phyloP scores from a whole-genome alignment of 2,329 filamentous ascomycete genomes.

The Nothophoma quercina region DNA sequence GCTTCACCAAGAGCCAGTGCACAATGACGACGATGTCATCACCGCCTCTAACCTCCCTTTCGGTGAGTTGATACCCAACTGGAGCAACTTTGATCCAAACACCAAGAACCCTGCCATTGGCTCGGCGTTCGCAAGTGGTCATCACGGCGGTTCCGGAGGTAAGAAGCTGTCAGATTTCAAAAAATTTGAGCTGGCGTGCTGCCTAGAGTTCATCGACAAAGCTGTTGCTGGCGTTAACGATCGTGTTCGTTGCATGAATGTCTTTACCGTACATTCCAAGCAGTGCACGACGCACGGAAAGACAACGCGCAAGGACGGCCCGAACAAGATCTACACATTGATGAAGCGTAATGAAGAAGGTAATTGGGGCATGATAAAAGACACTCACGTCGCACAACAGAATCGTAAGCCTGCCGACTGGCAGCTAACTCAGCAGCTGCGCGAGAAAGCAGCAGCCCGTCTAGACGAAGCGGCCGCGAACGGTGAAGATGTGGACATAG shows the following conservation, averaged over 20 bases:
- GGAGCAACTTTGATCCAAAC: neutral
- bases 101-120: neutral
- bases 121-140: neutral
- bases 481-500: neutral
- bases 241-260: conserved; percentile 11
- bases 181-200: neutral
- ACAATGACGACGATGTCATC: neutral
- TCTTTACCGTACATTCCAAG: conserved; percentile 4
- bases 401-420: neutral
- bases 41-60: neutral
- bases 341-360: neutral
- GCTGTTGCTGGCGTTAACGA: neutral
- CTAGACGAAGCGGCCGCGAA: neutral
- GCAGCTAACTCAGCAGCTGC: neutral
- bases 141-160: neutral
- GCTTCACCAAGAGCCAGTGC: neutral
- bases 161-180: conserved; percentile 9
- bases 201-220: conserved; percentile 10
- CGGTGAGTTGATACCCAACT: neutral
- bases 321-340: conserved; percentile 11
- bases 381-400: neutral
- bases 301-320: conserved; percentile 11
- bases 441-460: neutral
- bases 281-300: conserved; percentile 8
- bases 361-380: conserved; percentile 16